These are phyloP conservation scores for Globisporangium yorkense DNA, from an alignment of 352 stramenopile genomes.

Conservation along the genomic window DNA sequence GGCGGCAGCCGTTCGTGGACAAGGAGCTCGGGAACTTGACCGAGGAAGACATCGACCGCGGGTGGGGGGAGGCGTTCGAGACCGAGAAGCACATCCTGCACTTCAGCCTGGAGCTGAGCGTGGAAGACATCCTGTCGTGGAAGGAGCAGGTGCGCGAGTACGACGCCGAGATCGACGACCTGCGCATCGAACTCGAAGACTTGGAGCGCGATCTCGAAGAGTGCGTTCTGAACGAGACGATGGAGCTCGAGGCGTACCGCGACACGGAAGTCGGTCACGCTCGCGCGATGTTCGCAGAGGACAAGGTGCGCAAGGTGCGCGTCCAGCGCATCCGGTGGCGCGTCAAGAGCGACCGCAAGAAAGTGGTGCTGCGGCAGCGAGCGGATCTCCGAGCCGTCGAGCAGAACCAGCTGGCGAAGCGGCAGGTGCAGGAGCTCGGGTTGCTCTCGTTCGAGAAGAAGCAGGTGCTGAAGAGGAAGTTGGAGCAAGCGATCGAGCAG, in stretches of 20 bases:
- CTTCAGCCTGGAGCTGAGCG: conserved; percentile 65
- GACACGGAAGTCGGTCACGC: conserved; percentile 50
- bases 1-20: conserved; percentile 63
- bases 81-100: conserved; percentile 69
- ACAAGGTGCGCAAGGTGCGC: conserved; percentile 30
- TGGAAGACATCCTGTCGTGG: conserved; percentile 63
- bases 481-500: conserved; percentile 37
- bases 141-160: conserved; percentile 67
- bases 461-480: conserved; percentile 34
- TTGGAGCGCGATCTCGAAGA: conserved; percentile 78
- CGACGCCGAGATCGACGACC: conserved; percentile 60
- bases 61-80: conserved; percentile 72
- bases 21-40: conserved; percentile 61
- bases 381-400: conserved; percentile 25
- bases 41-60: conserved; percentile 63
- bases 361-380: conserved; percentile 39
- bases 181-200: conserved; percentile 70
- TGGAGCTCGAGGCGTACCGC: conserved; percentile 53
- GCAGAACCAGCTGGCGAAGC: conserved; percentile 30
- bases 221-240: conserved; percentile 52
- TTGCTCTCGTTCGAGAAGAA: conserved; percentile 56
- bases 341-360: conserved; percentile 46
- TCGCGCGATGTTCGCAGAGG: conserved; percentile 29
- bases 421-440: conserved; percentile 38
- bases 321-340: conserved; percentile 61